Conservation (phyloP, 306 rosid species). For the Medicago lupulina region DNA sequence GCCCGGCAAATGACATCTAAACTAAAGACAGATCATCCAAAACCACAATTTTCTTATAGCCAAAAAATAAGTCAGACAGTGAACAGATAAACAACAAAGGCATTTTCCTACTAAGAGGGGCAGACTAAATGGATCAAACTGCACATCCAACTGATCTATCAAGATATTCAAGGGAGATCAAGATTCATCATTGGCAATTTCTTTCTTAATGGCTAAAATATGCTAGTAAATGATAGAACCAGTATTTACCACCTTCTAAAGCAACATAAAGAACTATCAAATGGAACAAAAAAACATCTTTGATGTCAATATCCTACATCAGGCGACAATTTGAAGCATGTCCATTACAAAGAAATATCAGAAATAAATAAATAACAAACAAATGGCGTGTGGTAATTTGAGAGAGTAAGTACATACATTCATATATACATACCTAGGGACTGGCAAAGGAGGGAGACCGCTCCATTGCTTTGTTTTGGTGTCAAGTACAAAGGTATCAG, state of each 20-base stretch:
- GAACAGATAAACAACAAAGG: neutral
- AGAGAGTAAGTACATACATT: neutral
- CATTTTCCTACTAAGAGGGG: neutral
- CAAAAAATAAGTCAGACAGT: neutral
- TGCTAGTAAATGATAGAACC: neutral
- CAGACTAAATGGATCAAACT: neutral
- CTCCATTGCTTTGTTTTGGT: slow-evolving; percentile 77
- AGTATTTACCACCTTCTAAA: neutral
- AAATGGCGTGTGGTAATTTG: neutral
- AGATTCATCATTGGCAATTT: neutral
- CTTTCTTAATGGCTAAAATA: slow-evolving; percentile 27
- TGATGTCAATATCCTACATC: neutral
- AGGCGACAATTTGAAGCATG: slow-evolving; percentile 19
- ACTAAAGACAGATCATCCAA: neutral
- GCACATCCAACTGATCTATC: slow-evolving; percentile 26
- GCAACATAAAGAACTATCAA: slow-evolving; percentile 16
- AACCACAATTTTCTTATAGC: neutral
- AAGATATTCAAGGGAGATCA: slow-evolving; percentile 22
- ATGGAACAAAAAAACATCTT: neutral
- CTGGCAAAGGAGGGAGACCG: slow-evolving; percentile 74
- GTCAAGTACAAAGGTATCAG: slow-evolving; percentile 79
- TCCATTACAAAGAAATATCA: slow-evolving; percentile 15
- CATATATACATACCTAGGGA: slow-evolving; percentile 65
- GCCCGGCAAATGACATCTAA: neutral
- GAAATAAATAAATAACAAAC: slow-evolving; percentile 7